Evolutionary conservation across 192 early-diverging fungal species (phyloP), one percentile per base, ranked within the genome.

Genomic region (Phlyctochytrium bullatum): DNA sequence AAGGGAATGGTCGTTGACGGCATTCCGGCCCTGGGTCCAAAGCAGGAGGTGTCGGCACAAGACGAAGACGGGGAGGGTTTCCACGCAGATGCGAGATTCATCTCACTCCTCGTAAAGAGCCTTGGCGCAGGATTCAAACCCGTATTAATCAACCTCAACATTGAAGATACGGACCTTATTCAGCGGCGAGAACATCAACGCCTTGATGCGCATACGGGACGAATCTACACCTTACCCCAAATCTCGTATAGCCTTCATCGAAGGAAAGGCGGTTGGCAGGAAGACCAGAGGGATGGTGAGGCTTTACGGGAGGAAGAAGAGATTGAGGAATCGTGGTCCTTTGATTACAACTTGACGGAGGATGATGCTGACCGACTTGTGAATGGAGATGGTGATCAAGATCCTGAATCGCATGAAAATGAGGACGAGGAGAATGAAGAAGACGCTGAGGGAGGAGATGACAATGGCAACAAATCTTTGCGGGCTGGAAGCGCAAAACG

Each of bases 161-260:
- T 83, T 3, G 33, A 59, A 1, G 73, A 76, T 23, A 62, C 73
- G 24, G 70, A 78, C 65, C 57, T 84, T 32, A 34, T 69, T 2
- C 34, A 56, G 6, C 66, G 77, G 1, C 62, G 74, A 14, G 66
- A 59, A 17, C 62, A 36, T n/a, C 75, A 76, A 36, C 76, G 77
- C 74, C 29, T 73, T 4, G 82, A 84, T 61, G 74, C 76, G 17
- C 52, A 73, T 25, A 80, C 78, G 2, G 76, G 75, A 20, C 58
- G 59, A 0, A 28, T 76, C 3, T 84, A 84, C 63, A 69, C 78
- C 1, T 78, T 76, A 0, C 72, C 67, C 12, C 81, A 83, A 59
- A 76, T 83, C 2, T 54, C 73, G 4, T 78, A 76, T 52, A 75
- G 74, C 2, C 36, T 72, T 2, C 65, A 66, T 27, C 29, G 72